Evolutionary conservation across 192 early-diverging fungal genomes (phyloP).

Genomic region (Chytriomyces confervae): DNA sequence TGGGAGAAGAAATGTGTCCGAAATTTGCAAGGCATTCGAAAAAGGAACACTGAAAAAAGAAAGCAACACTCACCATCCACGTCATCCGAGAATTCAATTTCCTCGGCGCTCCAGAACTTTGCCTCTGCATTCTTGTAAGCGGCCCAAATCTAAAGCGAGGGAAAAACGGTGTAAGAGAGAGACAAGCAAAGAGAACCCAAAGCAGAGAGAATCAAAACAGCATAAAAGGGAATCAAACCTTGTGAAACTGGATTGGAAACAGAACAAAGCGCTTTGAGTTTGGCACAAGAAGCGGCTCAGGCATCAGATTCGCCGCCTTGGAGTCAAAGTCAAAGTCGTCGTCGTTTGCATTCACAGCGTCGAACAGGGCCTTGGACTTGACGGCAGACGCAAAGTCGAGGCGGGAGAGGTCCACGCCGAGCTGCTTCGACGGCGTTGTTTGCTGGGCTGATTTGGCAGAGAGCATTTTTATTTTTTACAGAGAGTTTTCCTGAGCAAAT

Average conservation of each 20-base stretch:
- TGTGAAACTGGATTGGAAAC: conserved; percentile 61
- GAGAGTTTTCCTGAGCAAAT: no score
- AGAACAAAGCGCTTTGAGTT: conserved; percentile 53
- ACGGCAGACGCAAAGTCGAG: conserved; percentile 21
- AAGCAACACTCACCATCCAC: conserved; percentile 41
- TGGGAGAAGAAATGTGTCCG: neutral
- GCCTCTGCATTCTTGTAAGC: conserved; percentile 97
- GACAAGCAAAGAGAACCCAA: neutral
- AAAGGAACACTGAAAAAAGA: neutral
- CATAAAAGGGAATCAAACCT: conserved; percentile 48
- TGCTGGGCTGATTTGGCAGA: neutral
- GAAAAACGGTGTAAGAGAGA: neutral
- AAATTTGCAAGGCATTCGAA: neutral
- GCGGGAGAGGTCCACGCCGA: conserved; percentile 5
- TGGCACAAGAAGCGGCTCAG: conserved; percentile 52
- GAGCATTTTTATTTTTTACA: neutral
- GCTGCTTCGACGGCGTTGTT: conserved; percentile 8
- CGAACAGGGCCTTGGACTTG: neutral
- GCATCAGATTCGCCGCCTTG: neutral
- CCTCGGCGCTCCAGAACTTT: conserved; percentile 97
- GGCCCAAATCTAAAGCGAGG: conserved; percentile 76
- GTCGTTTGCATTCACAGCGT: neutral
- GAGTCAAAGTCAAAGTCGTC: conserved; percentile 9
- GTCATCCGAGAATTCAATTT: conserved; percentile 93
- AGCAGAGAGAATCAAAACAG: no score